Evolutionary conservation across 2,329 filamentous ascomycete genomes (phyloP).

Genomic region (Fusarium sp.): DNA sequence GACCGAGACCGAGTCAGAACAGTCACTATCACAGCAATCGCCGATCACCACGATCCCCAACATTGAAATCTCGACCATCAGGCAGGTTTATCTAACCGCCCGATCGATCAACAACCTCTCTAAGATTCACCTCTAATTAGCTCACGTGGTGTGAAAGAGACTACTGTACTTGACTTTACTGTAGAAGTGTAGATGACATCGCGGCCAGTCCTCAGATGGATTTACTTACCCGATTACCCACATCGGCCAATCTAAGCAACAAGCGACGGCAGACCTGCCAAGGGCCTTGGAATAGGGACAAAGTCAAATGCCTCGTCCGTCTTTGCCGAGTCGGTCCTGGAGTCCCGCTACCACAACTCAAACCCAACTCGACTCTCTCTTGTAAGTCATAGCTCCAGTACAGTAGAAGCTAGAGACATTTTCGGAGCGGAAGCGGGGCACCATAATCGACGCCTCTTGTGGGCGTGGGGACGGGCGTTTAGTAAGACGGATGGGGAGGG

Average conservation of each 20-base stretch:
- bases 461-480: constrained; percentile 29
- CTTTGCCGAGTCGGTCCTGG: constrained; percentile 30
- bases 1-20: constrained; percentile 8
- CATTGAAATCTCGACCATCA: constrained; percentile 11
- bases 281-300: constrained; percentile 13
- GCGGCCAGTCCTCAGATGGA: constrained; percentile 10
- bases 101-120: constrained; percentile 22
- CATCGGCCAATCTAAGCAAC: constrained; percentile 8
- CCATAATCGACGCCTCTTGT: constrained; percentile 31
- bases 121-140: constrained; percentile 22
- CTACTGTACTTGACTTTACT: constrained; percentile 13
- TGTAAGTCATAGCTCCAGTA: not conserved
- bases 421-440: constrained; percentile 31
- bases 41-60: constrained; percentile 18
- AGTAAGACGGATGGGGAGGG: constrained; percentile 11
- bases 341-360: constrained; percentile 8
- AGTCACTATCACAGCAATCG: constrained; percentile 18
- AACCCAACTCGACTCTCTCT: constrained; percentile 4
- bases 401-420: constrained; percentile 22
- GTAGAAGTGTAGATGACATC: constrained; percentile 9
- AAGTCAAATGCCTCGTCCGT: constrained; percentile 43
- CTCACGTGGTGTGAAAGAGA: constrained; percentile 29
- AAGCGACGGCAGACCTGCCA: constrained; percentile 20
- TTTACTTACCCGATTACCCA: constrained; percentile 22
- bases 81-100: not conserved